phyloP scores from a whole-genome alignment of 768 basidiomycete genomes.

The Amanita jacksonii region DNA sequence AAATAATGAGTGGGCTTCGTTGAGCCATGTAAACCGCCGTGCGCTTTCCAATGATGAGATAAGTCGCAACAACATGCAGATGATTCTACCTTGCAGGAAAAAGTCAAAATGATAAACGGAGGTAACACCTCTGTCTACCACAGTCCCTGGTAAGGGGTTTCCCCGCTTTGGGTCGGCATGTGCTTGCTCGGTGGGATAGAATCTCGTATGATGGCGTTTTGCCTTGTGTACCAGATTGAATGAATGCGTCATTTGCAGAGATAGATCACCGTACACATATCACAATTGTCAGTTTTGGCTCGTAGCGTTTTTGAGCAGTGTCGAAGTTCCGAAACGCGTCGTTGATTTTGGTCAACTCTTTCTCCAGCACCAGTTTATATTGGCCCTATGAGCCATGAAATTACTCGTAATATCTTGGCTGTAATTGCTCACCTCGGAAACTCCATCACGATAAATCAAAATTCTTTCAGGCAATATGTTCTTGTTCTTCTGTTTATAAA shows the following conservation, averaged over 20 bases:
- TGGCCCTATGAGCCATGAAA: slow-evolving; percentile 43
- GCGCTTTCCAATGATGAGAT: slow-evolving; percentile 31
- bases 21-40: slow-evolving; percentile 67
- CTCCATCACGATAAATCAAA: slow-evolving; percentile 73
- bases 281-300: slow-evolving; percentile 58
- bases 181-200: slow-evolving; percentile 47
- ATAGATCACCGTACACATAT: slow-evolving; percentile 51
- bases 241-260: slow-evolving; percentile 13
- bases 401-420: slow-evolving; percentile 15
- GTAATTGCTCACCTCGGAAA: slow-evolving; percentile 50
- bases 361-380: slow-evolving; percentile 48
- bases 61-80: neutral
- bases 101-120: slow-evolving; percentile 58
- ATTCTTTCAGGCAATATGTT: slow-evolving; percentile 52
- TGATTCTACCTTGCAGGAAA: slow-evolving; percentile 47
- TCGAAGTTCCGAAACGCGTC: slow-evolving; percentile 46
- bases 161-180: slow-evolving; percentile 57
- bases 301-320: slow-evolving; percentile 27
- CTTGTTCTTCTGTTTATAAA: slow-evolving; percentile 38
- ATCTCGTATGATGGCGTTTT: slow-evolving; percentile 46
- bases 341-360: slow-evolving; percentile 59
- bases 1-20: slow-evolving; percentile 73
- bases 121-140: slow-evolving; percentile 74
- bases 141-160: slow-evolving; percentile 70
- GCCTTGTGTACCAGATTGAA: slow-evolving; percentile 22